phyloP scores from a whole-genome alignment of 148 eudicot species.

The Camellia japonica region DNA sequence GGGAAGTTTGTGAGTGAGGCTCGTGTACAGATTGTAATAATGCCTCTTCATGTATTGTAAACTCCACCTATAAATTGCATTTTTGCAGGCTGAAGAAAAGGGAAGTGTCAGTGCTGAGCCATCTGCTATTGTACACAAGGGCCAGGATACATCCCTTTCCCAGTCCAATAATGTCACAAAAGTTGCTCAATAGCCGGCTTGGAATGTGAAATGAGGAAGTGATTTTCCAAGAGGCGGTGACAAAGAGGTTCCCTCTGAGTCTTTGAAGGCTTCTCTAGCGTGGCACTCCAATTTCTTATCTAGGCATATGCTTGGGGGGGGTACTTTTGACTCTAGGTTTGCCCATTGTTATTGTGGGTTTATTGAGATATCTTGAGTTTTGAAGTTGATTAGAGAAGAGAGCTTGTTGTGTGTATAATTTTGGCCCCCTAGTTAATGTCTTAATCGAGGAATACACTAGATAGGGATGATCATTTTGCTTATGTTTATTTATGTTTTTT shows the following conservation, averaged over 20 bases:
- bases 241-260: conserved; percentile 6
- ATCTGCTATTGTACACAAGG: conserved; percentile 1
- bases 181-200: conserved; percentile 3
- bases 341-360: conserved; percentile 36
- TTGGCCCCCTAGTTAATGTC: neutral
- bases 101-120: neutral
- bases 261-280: neutral
- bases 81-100: conserved; percentile 30
- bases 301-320: conserved; percentile 36
- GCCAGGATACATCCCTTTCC: conserved; percentile 1
- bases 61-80: neutral
- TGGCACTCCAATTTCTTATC: conserved; percentile 6
- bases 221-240: neutral
- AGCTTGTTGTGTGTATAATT: neutral
- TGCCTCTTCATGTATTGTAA: neutral
- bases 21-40: neutral
- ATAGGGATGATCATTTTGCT: neutral
- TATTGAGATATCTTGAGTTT: conserved; percentile 31
- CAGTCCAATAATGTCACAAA: neutral
- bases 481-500: conserved; percentile 12
- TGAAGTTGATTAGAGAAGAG: conserved; percentile 5
- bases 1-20: conserved; percentile 2
- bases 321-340: conserved; percentile 34
- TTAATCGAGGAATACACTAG: neutral
- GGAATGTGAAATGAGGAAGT: neutral